A percentile compares a stretch with the other conserved stretches of the same genome.
These are phyloP conservation scores for Mucor racemosus DNA, from an alignment of 371 early-diverging fungal species.

Conservation along the genomic window DNA sequence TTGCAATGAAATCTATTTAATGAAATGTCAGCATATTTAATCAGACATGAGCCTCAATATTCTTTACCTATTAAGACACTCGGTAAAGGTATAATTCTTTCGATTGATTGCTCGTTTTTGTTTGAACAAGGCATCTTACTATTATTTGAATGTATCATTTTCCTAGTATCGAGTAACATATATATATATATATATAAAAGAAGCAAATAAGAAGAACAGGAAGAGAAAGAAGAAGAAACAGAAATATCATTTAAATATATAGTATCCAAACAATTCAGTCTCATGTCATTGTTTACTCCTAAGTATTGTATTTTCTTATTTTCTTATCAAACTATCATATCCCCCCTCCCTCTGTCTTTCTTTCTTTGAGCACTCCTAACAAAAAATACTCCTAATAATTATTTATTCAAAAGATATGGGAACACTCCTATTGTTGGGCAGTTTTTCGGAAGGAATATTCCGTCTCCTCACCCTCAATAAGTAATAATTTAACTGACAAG, in stretches of 20 bases:
- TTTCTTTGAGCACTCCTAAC: not conserved
- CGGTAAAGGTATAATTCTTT: constrained; percentile 17
- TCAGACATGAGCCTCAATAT: not conserved
- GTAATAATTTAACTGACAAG: not conserved
- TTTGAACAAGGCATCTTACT: not conserved
- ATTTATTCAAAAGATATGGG: not conserved
- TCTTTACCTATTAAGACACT: constrained; percentile 29
- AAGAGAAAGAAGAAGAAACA: not conserved
- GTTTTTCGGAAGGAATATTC: not conserved
- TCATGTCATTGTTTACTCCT: constrained; percentile 7
- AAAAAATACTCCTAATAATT: not conserved
- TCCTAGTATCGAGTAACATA: not conserved
- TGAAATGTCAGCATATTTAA: not conserved
- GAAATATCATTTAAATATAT: not conserved
- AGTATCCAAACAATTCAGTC: not conserved
- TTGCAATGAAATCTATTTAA: constrained; percentile 28
- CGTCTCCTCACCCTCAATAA: not conserved
- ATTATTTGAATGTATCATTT: constrained; percentile 3
- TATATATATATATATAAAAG: not conserved
- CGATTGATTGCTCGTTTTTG: not conserved
- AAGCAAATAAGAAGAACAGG: not conserved
- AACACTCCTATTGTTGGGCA: not conserved
- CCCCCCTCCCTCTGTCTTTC: not conserved
- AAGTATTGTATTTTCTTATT: not conserved
- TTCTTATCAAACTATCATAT: constrained; percentile 5